These are phyloP conservation scores for Verticillium isaacii DNA, from an alignment of 2,329 filamentous ascomycete species.

Conservation along the genomic window DNA sequence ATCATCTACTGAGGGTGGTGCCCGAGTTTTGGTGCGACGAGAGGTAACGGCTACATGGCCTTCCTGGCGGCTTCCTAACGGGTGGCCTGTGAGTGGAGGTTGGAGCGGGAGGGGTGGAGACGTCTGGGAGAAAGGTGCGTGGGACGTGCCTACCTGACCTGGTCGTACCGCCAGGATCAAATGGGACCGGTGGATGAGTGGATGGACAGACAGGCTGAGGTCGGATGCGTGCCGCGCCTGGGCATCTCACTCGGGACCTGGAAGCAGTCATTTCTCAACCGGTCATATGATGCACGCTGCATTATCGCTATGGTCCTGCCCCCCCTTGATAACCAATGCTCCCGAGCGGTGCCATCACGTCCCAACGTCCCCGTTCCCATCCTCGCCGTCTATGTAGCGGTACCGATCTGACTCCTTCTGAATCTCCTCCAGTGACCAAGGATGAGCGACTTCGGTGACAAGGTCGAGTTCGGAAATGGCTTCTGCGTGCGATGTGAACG, in stretches of 20 bases:
- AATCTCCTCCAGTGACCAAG: not conserved
- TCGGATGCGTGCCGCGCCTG: not conserved
- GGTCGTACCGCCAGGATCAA: not conserved
- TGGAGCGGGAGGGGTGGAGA: not conserved
- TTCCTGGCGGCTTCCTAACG: not conserved
- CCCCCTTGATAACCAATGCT: too few relatives aligned
- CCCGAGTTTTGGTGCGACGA: not conserved
- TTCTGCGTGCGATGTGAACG: not conserved
- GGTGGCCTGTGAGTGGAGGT: not conserved
- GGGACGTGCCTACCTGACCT: not conserved
- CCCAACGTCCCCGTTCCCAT: too few relatives aligned
- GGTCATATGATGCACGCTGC: not conserved
- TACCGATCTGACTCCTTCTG: not conserved
- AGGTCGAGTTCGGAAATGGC: not conserved
- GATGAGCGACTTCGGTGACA: not conserved
- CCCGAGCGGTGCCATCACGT: too few relatives aligned
- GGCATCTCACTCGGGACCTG: not conserved
- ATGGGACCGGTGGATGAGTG: not conserved
- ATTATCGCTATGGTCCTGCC: not conserved
- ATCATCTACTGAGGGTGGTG: not conserved
- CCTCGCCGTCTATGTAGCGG: not conserved
- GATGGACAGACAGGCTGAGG: too few relatives aligned
- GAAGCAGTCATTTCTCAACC: not conserved
- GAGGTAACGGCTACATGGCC: not conserved
- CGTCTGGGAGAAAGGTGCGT: not conserved